Evolutionary conservation across 78 protist genomes (phyloP).

Genomic region (Planoprotostelium fungivorum): DNA sequence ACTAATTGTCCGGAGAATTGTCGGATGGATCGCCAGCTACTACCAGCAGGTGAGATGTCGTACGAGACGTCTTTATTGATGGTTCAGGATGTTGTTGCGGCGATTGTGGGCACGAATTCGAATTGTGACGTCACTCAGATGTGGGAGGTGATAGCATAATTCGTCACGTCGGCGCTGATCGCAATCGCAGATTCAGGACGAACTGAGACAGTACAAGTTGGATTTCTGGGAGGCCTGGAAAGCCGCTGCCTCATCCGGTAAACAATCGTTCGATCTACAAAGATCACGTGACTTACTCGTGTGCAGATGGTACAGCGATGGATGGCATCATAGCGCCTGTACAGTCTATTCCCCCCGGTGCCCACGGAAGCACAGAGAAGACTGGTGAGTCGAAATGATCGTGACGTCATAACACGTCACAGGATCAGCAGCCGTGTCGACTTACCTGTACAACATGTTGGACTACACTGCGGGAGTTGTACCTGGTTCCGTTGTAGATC

Average conservation of each 20-base stretch:
- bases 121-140: neutral
- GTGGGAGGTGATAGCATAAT: neutral
- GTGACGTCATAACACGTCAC: no score
- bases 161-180: neutral
- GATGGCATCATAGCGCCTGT: neutral
- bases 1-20: neutral
- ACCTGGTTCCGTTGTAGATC: neutral
- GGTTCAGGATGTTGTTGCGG: neutral
- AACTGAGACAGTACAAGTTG: neutral
- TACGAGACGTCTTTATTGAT: neutral
- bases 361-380: neutral
- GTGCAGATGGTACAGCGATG: neutral
- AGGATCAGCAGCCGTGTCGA: neutral
- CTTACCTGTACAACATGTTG: neutral
- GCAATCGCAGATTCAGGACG: neutral
- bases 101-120: neutral
- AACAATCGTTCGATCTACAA: neutral
- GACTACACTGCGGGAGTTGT: neutral
- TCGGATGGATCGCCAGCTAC: neutral
- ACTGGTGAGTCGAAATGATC: no score
- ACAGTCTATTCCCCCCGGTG: neutral
- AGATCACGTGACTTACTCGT: neutral
- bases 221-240: neutral
- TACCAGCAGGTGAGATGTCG: neutral
- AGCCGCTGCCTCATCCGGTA: neutral